A percentile compares a stretch with the other conserved stretches of the same genome.
Conservation (phyloP, 208 protist genomes). For the Trypanosoma grayi region DNA sequence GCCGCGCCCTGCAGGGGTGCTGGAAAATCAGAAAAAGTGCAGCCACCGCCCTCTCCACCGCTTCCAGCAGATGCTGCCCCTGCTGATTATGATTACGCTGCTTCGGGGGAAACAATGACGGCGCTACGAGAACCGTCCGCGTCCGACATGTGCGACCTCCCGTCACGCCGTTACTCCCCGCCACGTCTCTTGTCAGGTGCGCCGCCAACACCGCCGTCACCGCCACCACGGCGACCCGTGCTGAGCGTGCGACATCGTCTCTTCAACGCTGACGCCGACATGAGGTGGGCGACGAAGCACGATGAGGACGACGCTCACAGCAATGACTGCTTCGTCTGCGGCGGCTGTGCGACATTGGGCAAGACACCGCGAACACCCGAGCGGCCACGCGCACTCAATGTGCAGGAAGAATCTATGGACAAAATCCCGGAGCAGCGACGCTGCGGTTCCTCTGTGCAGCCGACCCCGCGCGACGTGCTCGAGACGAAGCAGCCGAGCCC, state of each 20-base stretch:
- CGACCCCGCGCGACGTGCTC: background rate
- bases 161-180: conserved; percentile 17
- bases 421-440: background rate
- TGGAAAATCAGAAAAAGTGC: background rate
- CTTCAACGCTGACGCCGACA: background rate
- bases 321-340: conserved; percentile 10
- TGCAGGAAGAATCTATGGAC: background rate
- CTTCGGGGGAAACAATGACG: background rate
- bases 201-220: background rate
- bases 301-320: background rate
- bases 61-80: background rate
- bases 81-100: background rate
- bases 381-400: background rate
- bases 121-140: conserved; percentile 5
- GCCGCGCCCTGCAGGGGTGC: background rate
- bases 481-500: conserved; percentile 7
- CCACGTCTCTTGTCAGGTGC: conserved; percentile 6
- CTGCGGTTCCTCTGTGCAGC: background rate
- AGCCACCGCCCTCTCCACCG: background rate
- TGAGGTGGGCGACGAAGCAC: background rate
- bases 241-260: conserved; percentile 2
- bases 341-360: background rate
- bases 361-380: background rate
- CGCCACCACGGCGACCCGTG: background rate
- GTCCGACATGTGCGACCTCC: background rate